Percentiles rank a stretch among this genome's conserved stretches.
Conservation (phyloP, 345 rosid genomes). For the Trapa bicornis region DNA sequence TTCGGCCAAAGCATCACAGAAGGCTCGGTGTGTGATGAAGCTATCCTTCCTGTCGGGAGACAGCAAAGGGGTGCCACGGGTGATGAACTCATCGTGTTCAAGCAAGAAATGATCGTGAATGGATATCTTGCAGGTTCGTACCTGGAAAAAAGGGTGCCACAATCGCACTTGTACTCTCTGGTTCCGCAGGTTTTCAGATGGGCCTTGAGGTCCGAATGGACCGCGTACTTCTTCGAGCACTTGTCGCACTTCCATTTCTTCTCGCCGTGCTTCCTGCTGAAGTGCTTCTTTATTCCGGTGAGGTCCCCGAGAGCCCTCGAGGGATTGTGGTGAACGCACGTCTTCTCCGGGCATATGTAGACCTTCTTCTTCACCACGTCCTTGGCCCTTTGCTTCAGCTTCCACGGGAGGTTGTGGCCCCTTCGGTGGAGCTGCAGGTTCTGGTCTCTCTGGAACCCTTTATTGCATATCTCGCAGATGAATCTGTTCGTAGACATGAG, state of each 20-base stretch:
- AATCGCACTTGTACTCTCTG: constrained; percentile 89
- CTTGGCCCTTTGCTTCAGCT: constrained; percentile 62
- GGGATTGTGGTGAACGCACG: constrained; percentile 78
- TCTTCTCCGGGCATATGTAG: constrained; percentile 79
- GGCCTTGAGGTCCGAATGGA: constrained; percentile 95
- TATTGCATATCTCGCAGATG: too few relatives aligned
- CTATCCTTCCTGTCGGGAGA: constrained; percentile 65
- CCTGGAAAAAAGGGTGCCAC: constrained; percentile 96
- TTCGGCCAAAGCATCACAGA: constrained; percentile 84
- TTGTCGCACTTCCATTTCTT: constrained; percentile 96
- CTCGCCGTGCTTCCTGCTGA: constrained; percentile 86
- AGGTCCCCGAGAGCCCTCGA: constrained; percentile 93
- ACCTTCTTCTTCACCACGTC: constrained; percentile 62
- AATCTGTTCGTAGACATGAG: too few relatives aligned
- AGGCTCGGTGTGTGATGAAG: constrained; percentile 91
- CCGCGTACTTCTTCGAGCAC: constrained; percentile 95
- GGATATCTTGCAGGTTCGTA: background rate
- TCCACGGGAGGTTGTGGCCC: constrained; percentile 97
- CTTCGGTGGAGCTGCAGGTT: constrained; percentile 90
- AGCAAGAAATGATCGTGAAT: background rate
- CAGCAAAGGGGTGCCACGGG: too few relatives aligned
- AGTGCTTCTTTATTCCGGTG: constrained; percentile 90
- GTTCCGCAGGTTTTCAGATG: constrained; percentile 93
- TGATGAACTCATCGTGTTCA: background rate
- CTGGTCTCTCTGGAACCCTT: constrained; percentile 37